Evolutionary conservation across 495 filamentous ascomycete genomes (phyloP), one percentile per base, ranked within the genome.

Genomic region (Beverwykella pulmonaria): DNA sequence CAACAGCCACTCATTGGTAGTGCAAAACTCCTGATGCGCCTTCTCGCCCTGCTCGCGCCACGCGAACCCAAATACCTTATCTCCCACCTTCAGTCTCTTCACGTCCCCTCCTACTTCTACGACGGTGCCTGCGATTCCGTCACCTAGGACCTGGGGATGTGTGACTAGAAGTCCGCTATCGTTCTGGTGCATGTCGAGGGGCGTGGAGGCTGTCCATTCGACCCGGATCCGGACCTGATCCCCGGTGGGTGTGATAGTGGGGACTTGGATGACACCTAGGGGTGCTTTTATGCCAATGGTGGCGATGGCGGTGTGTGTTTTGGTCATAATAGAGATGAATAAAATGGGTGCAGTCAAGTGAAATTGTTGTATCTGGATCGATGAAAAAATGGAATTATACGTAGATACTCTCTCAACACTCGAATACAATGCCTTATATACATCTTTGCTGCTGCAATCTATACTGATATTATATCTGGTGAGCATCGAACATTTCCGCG

Each of bases 121-220:
- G 30, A 85, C 76, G 12, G 75, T 73, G 6, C 82, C 82, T 26
- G 76, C 82, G 30, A 74, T 70, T 30, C 76, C 74, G 27, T 75
- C 74, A 29, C 73, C 66, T 1, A 81, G 72, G 46, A 75, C 68
- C 32, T 82, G 79, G 0, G 69, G 72, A 15, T 73, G 68, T n/a
- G 55, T 69, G 27, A 83, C 70, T 2, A 81, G 55, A 0, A 85
- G 72, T 8, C 80, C 82, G 39, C 82, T 80, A 63, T 82, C 81
- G 41, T 79, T 80, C 66, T 83, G 79, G 72, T 85, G 83, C 30
- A 85, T 74, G 68, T 85, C 82, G 1, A 85, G 73, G 0, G 83
- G 83, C 17, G 80, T 80, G 15, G 83, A 83, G 19, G 82, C 74
- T 5, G 82, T 84, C 80, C 80, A 84, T 56, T 79, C 69, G 36